These are phyloP conservation scores for Gossypium schwendimanii DNA, from an alignment of 441 rosid genomes.

Conservation along the genomic window DNA sequence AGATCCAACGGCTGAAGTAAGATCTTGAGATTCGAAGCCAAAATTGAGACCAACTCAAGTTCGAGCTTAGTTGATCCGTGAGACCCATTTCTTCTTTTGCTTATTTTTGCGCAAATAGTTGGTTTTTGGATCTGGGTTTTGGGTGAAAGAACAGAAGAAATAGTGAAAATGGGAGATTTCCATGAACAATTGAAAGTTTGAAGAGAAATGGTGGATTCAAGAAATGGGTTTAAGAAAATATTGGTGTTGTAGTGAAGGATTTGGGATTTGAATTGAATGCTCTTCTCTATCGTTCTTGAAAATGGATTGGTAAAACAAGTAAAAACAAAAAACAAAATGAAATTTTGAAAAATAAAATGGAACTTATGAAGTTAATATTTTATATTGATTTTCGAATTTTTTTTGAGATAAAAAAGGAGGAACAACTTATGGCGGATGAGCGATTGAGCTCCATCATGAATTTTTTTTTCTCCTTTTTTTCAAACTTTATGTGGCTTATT, in stretches of 20 bases:
- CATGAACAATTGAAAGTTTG: slow-evolving; percentile 1
- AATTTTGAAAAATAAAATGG: too few species aligned
- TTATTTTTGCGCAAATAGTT: slow-evolving; percentile 29
- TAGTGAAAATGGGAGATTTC: slow-evolving; percentile 11
- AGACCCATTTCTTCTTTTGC: slow-evolving; percentile 27
- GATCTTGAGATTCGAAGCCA: slow-evolving; percentile 32
- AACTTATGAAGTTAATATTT: too few species aligned
- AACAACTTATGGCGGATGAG: too few species aligned
- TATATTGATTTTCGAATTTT: too few species aligned
- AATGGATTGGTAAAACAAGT: neutral
- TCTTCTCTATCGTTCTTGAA: slow-evolving; percentile 15
- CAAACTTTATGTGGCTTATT: too few species aligned
- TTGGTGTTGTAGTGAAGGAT: neutral
- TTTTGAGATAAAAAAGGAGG: too few species aligned
- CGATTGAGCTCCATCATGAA: too few species aligned
- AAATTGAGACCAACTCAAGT: slow-evolving; percentile 25
- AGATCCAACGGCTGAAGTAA: slow-evolving; percentile 38
- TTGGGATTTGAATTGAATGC: slow-evolving; percentile 15
- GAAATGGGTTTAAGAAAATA: slow-evolving; percentile 11
- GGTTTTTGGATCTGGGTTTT: slow-evolving; percentile 23
- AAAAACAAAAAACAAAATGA: neutral
- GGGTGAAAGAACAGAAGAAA: neutral
- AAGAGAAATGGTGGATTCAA: slow-evolving; percentile 1
- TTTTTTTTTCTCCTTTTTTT: too few species aligned
- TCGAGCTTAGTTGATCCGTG: slow-evolving; percentile 14